phyloP scores from a whole-genome alignment of 768 basidiomycete species.

The Phanerodontia chrysosporium region DNA sequence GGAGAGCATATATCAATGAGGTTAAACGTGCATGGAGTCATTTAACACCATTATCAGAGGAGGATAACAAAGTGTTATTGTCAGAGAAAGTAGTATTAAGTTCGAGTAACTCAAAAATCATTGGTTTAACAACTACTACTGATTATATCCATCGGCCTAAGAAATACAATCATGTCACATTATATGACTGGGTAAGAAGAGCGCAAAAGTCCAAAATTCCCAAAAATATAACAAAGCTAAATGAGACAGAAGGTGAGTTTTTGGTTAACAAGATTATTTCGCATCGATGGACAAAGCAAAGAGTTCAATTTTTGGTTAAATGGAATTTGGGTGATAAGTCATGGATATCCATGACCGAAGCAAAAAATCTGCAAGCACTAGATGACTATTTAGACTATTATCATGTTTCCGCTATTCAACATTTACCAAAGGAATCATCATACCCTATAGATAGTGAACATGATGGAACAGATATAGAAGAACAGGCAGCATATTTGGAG shows the following conservation, averaged over 20 bases:
- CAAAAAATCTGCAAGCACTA: background rate
- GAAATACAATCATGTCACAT: background rate
- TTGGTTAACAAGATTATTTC: background rate
- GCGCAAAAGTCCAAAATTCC: background rate
- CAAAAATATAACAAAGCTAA: background rate
- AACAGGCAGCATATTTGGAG: too few species aligned
- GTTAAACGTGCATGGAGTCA: background rate
- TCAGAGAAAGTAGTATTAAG: background rate
- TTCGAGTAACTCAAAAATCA: background rate
- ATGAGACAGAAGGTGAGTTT: background rate
- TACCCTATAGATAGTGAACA: background rate
- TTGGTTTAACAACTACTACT: background rate
- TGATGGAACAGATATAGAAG: background rate
- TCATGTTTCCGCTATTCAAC: background rate
- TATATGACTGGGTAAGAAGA: conserved; percentile 21
- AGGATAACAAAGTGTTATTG: background rate
- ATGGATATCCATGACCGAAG: background rate
- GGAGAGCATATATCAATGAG: conserved; percentile 1
- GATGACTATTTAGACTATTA: background rate
- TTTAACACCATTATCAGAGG: background rate
- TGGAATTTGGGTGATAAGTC: background rate
- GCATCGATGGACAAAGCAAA: conserved; percentile 13
- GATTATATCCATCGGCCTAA: background rate
- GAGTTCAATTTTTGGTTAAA: background rate
- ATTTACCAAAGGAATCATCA: background rate